Conservation (phyloP, 495 filamentous ascomycete genomes). For the Trichoderma parareesei region DNA sequence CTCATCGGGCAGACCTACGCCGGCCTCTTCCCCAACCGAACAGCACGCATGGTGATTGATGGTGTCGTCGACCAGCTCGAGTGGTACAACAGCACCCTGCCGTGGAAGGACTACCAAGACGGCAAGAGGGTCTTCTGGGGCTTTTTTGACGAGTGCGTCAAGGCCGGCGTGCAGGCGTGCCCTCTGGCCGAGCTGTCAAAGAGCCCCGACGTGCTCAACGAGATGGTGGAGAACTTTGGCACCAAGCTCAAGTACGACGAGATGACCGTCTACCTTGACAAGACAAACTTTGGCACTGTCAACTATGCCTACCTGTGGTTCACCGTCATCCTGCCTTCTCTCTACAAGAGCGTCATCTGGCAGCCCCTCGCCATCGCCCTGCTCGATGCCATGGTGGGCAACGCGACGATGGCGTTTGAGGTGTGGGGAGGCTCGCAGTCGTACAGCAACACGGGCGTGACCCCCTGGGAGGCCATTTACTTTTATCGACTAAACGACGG, state of each 20-base stretch:
- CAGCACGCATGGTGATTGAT: conserved; percentile 34
- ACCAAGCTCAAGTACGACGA: no score
- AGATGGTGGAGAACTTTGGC: no score
- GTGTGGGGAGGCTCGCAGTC: conserved; percentile 21
- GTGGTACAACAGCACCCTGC: conserved; percentile 26
- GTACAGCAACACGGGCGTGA: conserved; percentile 15
- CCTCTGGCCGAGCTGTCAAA: no score
- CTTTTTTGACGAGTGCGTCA: no score
- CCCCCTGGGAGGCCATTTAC: conserved; percentile 17
- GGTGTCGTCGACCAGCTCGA: conserved; percentile 29
- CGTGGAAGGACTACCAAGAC: not conserved
- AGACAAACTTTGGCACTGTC: no score
- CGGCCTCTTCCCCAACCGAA: conserved; percentile 33
- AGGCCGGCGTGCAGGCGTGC: no score
- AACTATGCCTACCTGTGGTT: no score
- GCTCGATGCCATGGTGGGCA: conserved; percentile 29
- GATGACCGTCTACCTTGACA: no score
- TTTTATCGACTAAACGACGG: conserved; percentile 25
- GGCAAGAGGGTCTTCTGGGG: no score
- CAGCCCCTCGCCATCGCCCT: conserved; percentile 27
- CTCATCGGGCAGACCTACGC: conserved; percentile 50
- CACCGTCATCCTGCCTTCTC: no score
- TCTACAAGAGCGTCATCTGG: conserved; percentile 20
- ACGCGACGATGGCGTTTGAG: conserved; percentile 32
- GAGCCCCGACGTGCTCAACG: no score